Evolutionary conservation across 1,139 yeast genomes (phyloP).

Genomic region (Candida smagusa): DNA sequence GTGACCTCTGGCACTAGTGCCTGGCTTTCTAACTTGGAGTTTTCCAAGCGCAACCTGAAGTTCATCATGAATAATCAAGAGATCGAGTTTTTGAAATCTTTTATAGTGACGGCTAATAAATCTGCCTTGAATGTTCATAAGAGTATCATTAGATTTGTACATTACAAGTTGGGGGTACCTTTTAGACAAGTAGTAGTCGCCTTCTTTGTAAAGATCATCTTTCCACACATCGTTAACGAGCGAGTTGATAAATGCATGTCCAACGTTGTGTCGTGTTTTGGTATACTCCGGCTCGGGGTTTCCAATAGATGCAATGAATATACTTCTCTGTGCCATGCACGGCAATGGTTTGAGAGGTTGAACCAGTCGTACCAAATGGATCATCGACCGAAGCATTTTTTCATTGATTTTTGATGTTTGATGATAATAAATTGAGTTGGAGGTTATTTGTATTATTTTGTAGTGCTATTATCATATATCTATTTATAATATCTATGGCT

Average conservation of each 20-base stretch:
- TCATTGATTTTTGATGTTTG: too few species aligned
- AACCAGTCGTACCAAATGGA: too few species aligned
- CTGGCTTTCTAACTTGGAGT: slow-evolving; percentile 53
- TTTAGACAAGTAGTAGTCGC: slow-evolving; percentile 15
- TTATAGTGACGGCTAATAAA: slow-evolving; percentile 48
- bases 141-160: slow-evolving; percentile 49
- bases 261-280: slow-evolving; percentile 75
- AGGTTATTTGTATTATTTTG: too few species aligned
- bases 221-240: slow-evolving; percentile 26
- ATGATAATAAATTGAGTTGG: too few species aligned
- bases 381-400: neutral
- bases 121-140: slow-evolving; percentile 69
- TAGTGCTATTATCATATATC: too few species aligned
- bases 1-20: slow-evolving; percentile 70
- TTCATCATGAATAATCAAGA: slow-evolving; percentile 75
- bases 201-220: slow-evolving; percentile 11
- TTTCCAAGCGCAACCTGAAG: slow-evolving; percentile 63
- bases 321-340: slow-evolving; percentile 12
- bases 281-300: slow-evolving; percentile 67
- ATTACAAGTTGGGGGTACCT: slow-evolving; percentile 26
- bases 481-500: too few species aligned
- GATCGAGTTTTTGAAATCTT: slow-evolving; percentile 29
- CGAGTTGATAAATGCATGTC: slow-evolving; percentile 51
- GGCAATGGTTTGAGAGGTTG: too few species aligned
- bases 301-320: slow-evolving; percentile 63